A percentile compares a stretch with the other conserved stretches of the same genome.
phyloP scores from a whole-genome alignment of 148 eudicot species.

The Polygonum maritimum region DNA sequence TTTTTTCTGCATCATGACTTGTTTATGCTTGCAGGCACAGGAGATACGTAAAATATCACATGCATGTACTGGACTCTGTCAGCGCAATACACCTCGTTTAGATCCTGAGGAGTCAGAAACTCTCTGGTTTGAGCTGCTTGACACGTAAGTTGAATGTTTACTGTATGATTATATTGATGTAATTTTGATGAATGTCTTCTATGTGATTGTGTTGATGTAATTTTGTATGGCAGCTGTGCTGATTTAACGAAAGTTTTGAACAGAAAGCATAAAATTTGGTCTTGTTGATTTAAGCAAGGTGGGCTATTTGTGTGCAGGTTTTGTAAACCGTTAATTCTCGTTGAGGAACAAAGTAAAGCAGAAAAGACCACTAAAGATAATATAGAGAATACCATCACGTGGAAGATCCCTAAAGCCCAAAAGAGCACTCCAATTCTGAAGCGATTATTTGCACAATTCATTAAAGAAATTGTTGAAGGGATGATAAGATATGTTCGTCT shows the following conservation, averaged over 20 bases:
- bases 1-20: neutral
- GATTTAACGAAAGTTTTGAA: neutral
- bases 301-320: constrained; percentile 40
- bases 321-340: constrained; percentile 57
- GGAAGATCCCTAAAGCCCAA: constrained; percentile 45
- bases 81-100: constrained; percentile 76
- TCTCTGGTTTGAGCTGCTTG: constrained; percentile 92
- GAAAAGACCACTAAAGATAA: constrained; percentile 22
- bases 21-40: constrained; percentile 39
- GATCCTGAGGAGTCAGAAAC: constrained; percentile 76
- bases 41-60: constrained; percentile 47
- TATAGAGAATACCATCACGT: constrained; percentile 30
- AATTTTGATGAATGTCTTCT: neutral
- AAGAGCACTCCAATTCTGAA: constrained; percentile 56
- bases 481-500: constrained; percentile 90
- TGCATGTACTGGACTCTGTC: constrained; percentile 82
- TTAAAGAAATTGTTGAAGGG: constrained; percentile 91
- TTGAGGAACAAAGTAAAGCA: constrained; percentile 26
- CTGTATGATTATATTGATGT: neutral
- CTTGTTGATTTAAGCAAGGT: neutral
- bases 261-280: neutral
- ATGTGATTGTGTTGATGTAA: neutral
- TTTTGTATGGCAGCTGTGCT: neutral
- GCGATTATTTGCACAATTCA: constrained; percentile 58
- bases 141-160: constrained; percentile 48